phyloP scores from a whole-genome alignment of 176 grass and related monocot genomes.

The Cenchrus fungigraminus region DNA sequence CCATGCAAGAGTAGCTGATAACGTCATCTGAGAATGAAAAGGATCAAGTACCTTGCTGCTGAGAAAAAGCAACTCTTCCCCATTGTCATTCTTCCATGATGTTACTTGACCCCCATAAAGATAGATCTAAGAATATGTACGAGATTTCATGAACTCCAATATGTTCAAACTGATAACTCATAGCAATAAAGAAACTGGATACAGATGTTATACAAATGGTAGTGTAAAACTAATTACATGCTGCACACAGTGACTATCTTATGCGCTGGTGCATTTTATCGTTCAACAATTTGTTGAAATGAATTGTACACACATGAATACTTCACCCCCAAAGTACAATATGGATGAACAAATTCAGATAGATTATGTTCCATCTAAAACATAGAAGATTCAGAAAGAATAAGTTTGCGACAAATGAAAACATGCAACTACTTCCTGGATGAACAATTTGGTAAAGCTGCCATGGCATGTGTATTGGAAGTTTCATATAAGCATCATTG shows the following conservation, averaged over 20 bases:
- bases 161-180: neutral
- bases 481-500: neutral
- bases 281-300: neutral
- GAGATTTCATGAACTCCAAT: neutral
- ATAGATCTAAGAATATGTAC: constrained; percentile 43
- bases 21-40: neutral
- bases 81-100: constrained; percentile 85
- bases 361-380: neutral
- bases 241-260: neutral
- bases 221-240: neutral
- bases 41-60: constrained; percentile 65
- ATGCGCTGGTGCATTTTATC: too few species aligned
- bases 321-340: neutral
- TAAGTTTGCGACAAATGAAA: neutral
- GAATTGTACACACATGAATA: neutral
- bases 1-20: neutral
- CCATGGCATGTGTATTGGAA: neutral
- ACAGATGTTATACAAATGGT: neutral
- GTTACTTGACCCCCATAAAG: constrained; percentile 83
- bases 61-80: constrained; percentile 77
- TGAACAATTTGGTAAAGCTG: neutral
- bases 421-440: neutral
- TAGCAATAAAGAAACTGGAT: neutral
- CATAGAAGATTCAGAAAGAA: neutral
- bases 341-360: neutral